Evolutionary conservation across 2,329 filamentous ascomycete species (phyloP), one percentile per base, ranked within the genome.

Genomic region (Penicillium sp.): DNA sequence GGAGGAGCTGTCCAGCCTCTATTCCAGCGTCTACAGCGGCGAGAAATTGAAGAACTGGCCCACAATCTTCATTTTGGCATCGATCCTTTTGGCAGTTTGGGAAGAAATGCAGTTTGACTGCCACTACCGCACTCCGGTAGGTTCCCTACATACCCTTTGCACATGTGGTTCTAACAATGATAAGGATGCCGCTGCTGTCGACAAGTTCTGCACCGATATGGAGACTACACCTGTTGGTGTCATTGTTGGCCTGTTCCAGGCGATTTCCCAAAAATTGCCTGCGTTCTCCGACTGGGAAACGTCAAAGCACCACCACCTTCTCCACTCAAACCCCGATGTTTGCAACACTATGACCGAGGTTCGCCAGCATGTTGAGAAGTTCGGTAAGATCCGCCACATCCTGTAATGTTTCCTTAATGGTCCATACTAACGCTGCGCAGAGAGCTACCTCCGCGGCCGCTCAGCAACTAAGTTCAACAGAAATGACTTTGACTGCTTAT

Each of bases 41-140:
- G 94, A 97, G 78, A 94, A 96, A 79, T 87, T 97, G 70, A 97
- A 97, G 88, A 96, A 97, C 82, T 98, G 94, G 94, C 94, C 94
- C 2, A 97, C 93, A 53, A 98, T 98, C 76, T 98, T 97, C 85
- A 96, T 98, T 87, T 85, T 97, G 60, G 94, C 93, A 9, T 93
- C 92, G 5, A 95, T 98, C 66, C 87, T 98, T 38, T 85, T 98
- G 52, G 92, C 92, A 11, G 92, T 98, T 21, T 98, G 94, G 94
- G 94, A 98, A 78, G 91, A 97, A 85, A 97, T 98, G 88, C 93
- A 98, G 78, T 98, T 97, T 74, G 94, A 98, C 81, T 96, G 91
- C 84, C 92, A 97, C 81, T 98, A 97, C 85, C 91, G 94, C 56
- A 90, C 96, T 3, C 92, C 91, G 5, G 77, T 79, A 68, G 71